Conservation (phyloP, 257 asterid genomes). For the Avicennia marina region DNA sequence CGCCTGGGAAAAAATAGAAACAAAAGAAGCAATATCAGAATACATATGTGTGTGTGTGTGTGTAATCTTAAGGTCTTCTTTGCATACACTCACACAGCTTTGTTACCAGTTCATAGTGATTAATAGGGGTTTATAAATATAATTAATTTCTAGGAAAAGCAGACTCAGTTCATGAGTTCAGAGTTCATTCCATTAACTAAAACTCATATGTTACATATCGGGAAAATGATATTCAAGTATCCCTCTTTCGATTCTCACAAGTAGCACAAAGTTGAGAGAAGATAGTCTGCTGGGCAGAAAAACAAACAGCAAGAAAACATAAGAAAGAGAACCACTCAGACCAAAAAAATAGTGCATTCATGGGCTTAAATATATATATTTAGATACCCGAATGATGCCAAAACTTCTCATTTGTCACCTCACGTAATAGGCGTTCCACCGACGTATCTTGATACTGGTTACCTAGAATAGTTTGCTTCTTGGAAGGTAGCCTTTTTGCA, state of each 20-base stretch:
- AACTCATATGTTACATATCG: too few relatives aligned
- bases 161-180: too few relatives aligned
- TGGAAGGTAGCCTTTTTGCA: conserved; percentile 59
- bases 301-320: not conserved
- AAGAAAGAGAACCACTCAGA: not conserved
- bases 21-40: not conserved
- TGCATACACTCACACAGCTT: too few relatives aligned
- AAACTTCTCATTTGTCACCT: conserved; percentile 92
- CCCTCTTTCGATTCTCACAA: not conserved
- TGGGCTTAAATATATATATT: conserved; percentile 5
- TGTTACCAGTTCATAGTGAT: too few relatives aligned
- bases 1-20: not conserved
- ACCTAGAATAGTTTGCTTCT: conserved; percentile 51
- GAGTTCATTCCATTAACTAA: too few relatives aligned
- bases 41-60: too few relatives aligned
- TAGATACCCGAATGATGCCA: conserved; percentile 93
- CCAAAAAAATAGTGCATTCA: not conserved
- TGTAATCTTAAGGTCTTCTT: too few relatives aligned
- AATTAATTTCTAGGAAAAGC: too few relatives aligned
- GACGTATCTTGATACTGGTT: conserved; percentile 80
- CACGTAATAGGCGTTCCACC: conserved; percentile 92
- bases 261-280: too few relatives aligned
- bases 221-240: too few relatives aligned
- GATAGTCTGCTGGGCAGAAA: too few relatives aligned
- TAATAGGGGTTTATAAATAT: too few relatives aligned